Evolutionary conservation across 2,329 filamentous ascomycete genomes (phyloP).

Genomic region (Arthroderma sp.): DNA sequence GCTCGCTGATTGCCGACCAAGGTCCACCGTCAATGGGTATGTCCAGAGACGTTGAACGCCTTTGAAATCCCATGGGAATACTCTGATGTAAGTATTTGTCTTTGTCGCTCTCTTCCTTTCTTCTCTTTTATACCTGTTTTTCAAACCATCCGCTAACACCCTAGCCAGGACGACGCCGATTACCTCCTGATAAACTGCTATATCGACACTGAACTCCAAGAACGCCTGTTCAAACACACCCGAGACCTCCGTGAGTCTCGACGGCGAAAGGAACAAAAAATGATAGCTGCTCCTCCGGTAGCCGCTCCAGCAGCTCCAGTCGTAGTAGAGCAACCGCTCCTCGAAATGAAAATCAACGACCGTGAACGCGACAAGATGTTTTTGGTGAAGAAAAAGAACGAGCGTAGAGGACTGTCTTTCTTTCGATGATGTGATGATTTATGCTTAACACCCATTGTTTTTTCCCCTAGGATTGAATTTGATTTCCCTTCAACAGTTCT

Average conservation of each 20-base stretch:
- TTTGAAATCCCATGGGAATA: slow-evolving; percentile 36
- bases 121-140: not conserved
- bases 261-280: not conserved
- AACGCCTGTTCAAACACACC: slow-evolving; percentile 60
- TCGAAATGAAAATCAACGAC: slow-evolving; percentile 31
- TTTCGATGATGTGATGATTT: not conserved
- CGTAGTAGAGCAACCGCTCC: slow-evolving; percentile 11
- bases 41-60: slow-evolving; percentile 33
- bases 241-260: slow-evolving; percentile 46
- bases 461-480: no score
- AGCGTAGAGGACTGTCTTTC: slow-evolving; percentile 12
- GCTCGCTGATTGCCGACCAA: slow-evolving; percentile 9
- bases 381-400: slow-evolving; percentile 33
- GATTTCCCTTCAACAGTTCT: no score
- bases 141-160: slow-evolving; percentile 2
- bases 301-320: not conserved
- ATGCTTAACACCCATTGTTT: not conserved
- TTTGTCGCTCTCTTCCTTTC: not conserved
- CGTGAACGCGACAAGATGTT: slow-evolving; percentile 32
- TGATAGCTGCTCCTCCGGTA: slow-evolving; percentile 22
- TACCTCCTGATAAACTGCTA: slow-evolving; percentile 62
- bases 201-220: slow-evolving; percentile 58
- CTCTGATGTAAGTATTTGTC: slow-evolving; percentile 28
- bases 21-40: slow-evolving; percentile 34
- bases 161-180: slow-evolving; percentile 43